Evolutionary conservation across 164 flowering plant species (phyloP), one percentile per base, ranked within the genome.

Genomic region (Tinospora cordifolia): DNA sequence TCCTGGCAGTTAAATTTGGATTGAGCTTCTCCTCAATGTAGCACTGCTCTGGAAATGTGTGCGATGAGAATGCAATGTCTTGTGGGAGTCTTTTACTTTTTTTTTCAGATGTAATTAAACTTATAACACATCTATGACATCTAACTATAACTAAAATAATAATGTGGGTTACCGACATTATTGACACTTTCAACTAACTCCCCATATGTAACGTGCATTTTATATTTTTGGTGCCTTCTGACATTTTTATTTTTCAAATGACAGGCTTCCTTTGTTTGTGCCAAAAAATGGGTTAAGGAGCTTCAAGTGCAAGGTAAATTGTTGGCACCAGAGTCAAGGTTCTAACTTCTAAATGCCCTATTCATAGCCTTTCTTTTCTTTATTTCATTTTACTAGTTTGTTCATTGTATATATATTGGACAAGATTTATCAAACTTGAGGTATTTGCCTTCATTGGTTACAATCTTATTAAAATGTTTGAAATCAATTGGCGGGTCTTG

Each of bases 211-310:
- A 11, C 12, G 14, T 44, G 47, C 47, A 44, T 44, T 44, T 7
- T 11, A 44, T 30, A 4, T 44, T 44, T 44, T 44, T 44, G 12
- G 47, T 14, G 14, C 47, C 60, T 54, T 54, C 21, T 8, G n/a
- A n/a, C 24, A 6, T 54, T 54, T 19, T 54, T 22, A n/a, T n/a
- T 54, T 54, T n/a, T 54, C n/a, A 24, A n/a, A n/a, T 54, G n/a
- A 19, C 60, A 54, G 60, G 60, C 60, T 54, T 54, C 60, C n/a
- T 54, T 54, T 54, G 60, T 25, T 54, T 54, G 60, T 10, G 60
- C 60, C n/a, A 54, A 54, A 24, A 54, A 54, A 54, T 54, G 60
- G 60, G 60, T 54, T 54, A 19, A 19, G 21, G 60, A 54, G 60
- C 60, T 54, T 54, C 60, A n/a, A 22, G 24, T 6, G n/a, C 60